These are phyloP conservation scores for Corylus heterophylla DNA, from an alignment of 306 rosid species.

Conservation along the genomic window DNA sequence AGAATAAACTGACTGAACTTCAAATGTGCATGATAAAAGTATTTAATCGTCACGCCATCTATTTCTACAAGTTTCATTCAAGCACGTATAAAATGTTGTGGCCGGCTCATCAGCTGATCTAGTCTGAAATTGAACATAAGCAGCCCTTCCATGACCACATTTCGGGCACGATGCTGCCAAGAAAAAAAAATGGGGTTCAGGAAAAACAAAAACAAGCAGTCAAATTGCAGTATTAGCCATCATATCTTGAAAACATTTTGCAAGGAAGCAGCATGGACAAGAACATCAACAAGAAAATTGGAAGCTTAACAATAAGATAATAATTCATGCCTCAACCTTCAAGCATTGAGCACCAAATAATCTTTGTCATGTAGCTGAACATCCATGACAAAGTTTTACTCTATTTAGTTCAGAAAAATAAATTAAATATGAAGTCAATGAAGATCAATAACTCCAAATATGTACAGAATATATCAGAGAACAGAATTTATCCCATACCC, in stretches of 20 bases:
- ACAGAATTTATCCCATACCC: neutral
- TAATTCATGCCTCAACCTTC: neutral
- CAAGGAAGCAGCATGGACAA: constrained; percentile 6
- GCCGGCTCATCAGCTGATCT: constrained; percentile 75
- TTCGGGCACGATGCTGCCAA: constrained; percentile 51
- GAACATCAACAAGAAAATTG: constrained; percentile 2
- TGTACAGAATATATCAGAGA: neutral
- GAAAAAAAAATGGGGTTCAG: neutral
- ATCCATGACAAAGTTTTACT: no score
- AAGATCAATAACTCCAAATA: neutral
- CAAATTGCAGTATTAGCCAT: neutral
- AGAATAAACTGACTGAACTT: no score
- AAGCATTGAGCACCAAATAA: neutral
- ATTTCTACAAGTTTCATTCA: constrained; percentile 46
- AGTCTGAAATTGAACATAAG: constrained; percentile 53
- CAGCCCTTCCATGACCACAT: constrained; percentile 49
- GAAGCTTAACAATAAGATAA: neutral
- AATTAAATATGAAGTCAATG: neutral
- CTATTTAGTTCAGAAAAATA: no score
- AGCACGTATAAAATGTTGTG: constrained; percentile 55
- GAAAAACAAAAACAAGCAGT: neutral
- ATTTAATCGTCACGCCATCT: constrained; percentile 45
- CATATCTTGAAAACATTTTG: neutral
- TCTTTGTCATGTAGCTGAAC: no score
- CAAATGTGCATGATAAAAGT: neutral